These are phyloP conservation scores for Suillus fuscotomentosus DNA, from an alignment of 768 basidiomycete species.

Conservation along the genomic window DNA sequence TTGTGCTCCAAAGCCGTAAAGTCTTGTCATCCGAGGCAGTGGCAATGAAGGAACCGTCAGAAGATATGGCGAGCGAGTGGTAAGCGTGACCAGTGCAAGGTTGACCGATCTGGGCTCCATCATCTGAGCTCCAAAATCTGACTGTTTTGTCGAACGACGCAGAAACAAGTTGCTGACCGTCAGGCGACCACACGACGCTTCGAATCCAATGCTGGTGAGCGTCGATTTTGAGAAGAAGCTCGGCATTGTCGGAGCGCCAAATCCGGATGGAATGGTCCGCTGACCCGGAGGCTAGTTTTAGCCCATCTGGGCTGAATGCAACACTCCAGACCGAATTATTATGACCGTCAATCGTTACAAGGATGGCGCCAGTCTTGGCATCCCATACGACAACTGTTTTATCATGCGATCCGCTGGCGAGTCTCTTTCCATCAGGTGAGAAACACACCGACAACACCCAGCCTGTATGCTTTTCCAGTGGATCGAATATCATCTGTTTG, in stretches of 20 bases:
- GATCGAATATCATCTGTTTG: slow-evolving; percentile 23
- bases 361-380: slow-evolving; percentile 1
- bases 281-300: slow-evolving; percentile 11
- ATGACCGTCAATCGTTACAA: slow-evolving; percentile 3
- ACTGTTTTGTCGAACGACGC: slow-evolving; percentile 18
- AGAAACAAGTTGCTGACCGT: slow-evolving; percentile 15
- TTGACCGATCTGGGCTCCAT: slow-evolving; percentile 29
- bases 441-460: slow-evolving; percentile 5
- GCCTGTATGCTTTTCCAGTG: slow-evolving; percentile 14
- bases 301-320: slow-evolving; percentile 15
- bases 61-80: slow-evolving; percentile 30
- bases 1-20: slow-evolving; percentile 31
- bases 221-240: background rate
- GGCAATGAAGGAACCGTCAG: slow-evolving; percentile 28
- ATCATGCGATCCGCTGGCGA: slow-evolving; percentile 10
- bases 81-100: slow-evolving; percentile 27
- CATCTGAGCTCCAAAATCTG: slow-evolving; percentile 29
- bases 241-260: slow-evolving; percentile 1
- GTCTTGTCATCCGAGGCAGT: slow-evolving; percentile 29
- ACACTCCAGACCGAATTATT: background rate
- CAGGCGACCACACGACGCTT: slow-evolving; percentile 28
- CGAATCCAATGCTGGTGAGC: slow-evolving; percentile 17
- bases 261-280: slow-evolving; percentile 7
- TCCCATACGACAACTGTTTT: slow-evolving; percentile 5
- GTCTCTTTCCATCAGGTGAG: slow-evolving; percentile 7